These are phyloP conservation scores for Xylaria castorea DNA, from an alignment of 495 filamentous ascomycete species.

Conservation along the genomic window DNA sequence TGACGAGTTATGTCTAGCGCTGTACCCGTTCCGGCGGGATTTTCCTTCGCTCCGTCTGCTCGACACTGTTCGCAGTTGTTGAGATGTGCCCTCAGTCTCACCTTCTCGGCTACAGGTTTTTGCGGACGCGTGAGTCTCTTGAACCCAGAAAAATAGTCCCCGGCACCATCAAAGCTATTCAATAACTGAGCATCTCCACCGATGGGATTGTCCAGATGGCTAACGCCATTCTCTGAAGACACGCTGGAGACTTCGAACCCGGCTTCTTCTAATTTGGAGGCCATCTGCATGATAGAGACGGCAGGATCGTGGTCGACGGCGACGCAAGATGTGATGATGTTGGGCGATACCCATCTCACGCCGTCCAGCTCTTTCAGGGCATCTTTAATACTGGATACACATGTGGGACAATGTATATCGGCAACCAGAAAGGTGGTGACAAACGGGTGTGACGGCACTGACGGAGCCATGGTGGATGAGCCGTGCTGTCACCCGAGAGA, in stretches of 20 bases:
- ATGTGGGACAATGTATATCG: conserved; percentile 70
- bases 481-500: conserved; percentile 21
- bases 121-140: conserved; percentile 28
- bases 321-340: conserved; percentile 60
- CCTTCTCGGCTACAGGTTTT: conserved; percentile 7
- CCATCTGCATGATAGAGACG: conserved; percentile 43
- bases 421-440: conserved; percentile 57
- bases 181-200: conserved; percentile 22
- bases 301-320: conserved; percentile 30
- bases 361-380: conserved; percentile 48
- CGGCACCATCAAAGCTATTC: conserved; percentile 22
- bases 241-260: conserved; percentile 56
- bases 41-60: conserved; percentile 24
- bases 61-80: conserved; percentile 39
- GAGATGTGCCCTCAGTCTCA: conserved; percentile 34
- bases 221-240: conserved; percentile 45
- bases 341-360: conserved; percentile 61
- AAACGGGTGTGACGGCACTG: conserved; percentile 30
- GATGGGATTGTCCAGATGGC: conserved; percentile 23
- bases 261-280: conserved; percentile 48
- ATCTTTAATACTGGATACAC: conserved; percentile 61
- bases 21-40: background rate
- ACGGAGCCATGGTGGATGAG: conserved; percentile 34
- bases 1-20: background rate
- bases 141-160: conserved; percentile 29